These are phyloP conservation scores for Brassica balearica DNA, from an alignment of 441 rosid genomes.

Conservation along the genomic window DNA sequence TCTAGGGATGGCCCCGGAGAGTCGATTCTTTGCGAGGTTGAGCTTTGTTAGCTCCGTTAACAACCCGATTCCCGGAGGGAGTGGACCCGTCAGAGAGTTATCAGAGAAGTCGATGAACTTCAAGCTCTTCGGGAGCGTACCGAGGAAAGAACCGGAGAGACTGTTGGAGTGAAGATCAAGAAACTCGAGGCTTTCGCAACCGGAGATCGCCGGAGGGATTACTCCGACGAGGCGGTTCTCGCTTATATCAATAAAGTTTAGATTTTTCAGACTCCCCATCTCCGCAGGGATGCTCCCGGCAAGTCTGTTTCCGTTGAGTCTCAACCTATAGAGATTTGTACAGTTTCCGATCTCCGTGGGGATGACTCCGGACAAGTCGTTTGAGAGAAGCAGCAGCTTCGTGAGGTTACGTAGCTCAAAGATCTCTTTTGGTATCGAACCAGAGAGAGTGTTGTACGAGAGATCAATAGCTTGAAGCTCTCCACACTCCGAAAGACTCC, in stretches of 20 bases:
- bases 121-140: slow-evolving; percentile 66
- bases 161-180: slow-evolving; percentile 86
- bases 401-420: slow-evolving; percentile 74
- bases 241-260: slow-evolving; percentile 66
- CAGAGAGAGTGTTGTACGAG: slow-evolving; percentile 78
- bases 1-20: slow-evolving; percentile 76
- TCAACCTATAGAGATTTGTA: slow-evolving; percentile 53
- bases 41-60: slow-evolving; percentile 78
- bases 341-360: slow-evolving; percentile 70
- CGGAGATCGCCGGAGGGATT: slow-evolving; percentile 57
- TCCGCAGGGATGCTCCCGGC: slow-evolving; percentile 63
- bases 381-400: slow-evolving; percentile 74
- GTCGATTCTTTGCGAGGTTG: slow-evolving; percentile 62
- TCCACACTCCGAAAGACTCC: slow-evolving; percentile 64
- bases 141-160: slow-evolving; percentile 68
- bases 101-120: slow-evolving; percentile 71
- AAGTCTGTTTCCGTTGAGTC: slow-evolving; percentile 55
- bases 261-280: slow-evolving; percentile 53
- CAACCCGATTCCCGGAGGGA: slow-evolving; percentile 60
- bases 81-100: slow-evolving; percentile 62
- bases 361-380: slow-evolving; percentile 57
- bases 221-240: slow-evolving; percentile 57
- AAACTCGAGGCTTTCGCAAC: slow-evolving; percentile 74
- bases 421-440: slow-evolving; percentile 74
- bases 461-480: slow-evolving; percentile 90